phyloP scores from a whole-genome alignment of 2,329 filamentous ascomycete species.

The Magnaporthiopsis rhizophila region DNA sequence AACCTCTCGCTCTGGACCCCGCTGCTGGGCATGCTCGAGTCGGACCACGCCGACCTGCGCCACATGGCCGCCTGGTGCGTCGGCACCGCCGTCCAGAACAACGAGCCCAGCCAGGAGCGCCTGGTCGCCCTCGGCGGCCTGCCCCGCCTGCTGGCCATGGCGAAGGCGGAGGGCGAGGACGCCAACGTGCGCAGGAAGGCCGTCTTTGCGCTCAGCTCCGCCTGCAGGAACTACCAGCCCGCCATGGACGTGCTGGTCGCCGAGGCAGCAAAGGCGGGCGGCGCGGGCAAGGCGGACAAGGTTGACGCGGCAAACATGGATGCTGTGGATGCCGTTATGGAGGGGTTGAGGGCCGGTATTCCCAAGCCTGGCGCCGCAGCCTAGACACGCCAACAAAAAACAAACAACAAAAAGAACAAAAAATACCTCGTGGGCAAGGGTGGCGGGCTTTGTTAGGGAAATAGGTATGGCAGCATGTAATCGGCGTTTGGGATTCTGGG shows the following conservation, averaged over 20 bases:
- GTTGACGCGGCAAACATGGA: constrained; percentile 87
- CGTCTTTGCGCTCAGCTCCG: constrained; percentile 79
- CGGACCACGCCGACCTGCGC: constrained; percentile 64
- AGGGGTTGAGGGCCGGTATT: constrained; percentile 46
- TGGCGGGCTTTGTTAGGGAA: neutral
- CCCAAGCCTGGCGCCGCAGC: constrained; percentile 29
- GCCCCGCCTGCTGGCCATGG: constrained; percentile 58
- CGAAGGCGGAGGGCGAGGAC: constrained; percentile 49
- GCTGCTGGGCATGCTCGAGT: constrained; percentile 60
- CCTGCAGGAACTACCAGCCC: constrained; percentile 82
- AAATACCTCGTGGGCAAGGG: neutral
- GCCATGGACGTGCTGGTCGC: constrained; percentile 62
- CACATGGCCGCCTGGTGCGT: constrained; percentile 91
- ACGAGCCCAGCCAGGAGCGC: constrained; percentile 73
- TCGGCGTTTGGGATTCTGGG: neutral
- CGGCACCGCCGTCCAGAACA: constrained; percentile 94
- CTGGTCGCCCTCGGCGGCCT: constrained; percentile 57
- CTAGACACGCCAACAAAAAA: neutral
- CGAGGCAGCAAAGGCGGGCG: constrained; percentile 50
- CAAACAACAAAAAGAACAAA: neutral
- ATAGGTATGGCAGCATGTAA: neutral
- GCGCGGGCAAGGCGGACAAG: constrained; percentile 37
- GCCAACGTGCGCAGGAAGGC: constrained; percentile 73
- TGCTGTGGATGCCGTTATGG: constrained; percentile 67
- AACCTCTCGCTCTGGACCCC: constrained; percentile 74